Evolutionary conservation across 371 early-diverging fungal genomes (phyloP).

Genomic region (Blakeslea trispora): DNA sequence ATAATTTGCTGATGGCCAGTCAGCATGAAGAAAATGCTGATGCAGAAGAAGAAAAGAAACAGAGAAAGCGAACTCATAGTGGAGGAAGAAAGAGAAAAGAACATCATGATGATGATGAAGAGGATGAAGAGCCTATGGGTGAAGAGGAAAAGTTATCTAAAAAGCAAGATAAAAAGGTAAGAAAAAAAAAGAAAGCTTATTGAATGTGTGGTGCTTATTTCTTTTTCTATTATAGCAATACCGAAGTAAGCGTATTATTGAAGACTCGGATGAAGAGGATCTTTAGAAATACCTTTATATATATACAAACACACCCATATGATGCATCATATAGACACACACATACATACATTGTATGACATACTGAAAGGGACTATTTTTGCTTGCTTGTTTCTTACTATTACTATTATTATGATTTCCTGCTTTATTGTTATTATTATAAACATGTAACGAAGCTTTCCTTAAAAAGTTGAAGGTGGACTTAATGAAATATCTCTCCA

Average conservation of each 20-base stretch:
- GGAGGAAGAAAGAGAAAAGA: constrained; percentile 18
- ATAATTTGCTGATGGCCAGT: constrained; percentile 31
- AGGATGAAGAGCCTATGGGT: constrained; percentile 5
- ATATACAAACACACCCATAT: neutral
- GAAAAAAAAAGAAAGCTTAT: neutral
- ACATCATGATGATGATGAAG: constrained; percentile 23
- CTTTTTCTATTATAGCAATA: constrained; percentile 12
- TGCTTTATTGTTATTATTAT: neutral
- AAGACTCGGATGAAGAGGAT: constrained; percentile 29
- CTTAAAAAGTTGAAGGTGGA: neutral
- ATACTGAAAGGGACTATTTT: no score
- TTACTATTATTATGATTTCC: no score
- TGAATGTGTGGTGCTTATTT: neutral
- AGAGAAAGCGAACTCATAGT: constrained; percentile 25
- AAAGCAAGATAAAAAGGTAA: constrained; percentile 27
- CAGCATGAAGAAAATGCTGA: constrained; percentile 29
- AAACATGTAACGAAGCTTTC: neutral
- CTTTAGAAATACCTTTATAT: no score
- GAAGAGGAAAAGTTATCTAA: constrained; percentile 6
- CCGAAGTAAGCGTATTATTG: constrained; percentile 25
- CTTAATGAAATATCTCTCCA: constrained; percentile 42
- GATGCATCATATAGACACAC: no score
- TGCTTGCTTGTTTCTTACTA: no score
- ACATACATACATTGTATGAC: no score
- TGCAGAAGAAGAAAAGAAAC: constrained; percentile 29